A percentile compares a stretch with the other conserved stretches of the same genome.
Evolutionary conservation across 2,329 filamentous ascomycete genomes (phyloP).

Genomic region (Epichloe uncinata): DNA sequence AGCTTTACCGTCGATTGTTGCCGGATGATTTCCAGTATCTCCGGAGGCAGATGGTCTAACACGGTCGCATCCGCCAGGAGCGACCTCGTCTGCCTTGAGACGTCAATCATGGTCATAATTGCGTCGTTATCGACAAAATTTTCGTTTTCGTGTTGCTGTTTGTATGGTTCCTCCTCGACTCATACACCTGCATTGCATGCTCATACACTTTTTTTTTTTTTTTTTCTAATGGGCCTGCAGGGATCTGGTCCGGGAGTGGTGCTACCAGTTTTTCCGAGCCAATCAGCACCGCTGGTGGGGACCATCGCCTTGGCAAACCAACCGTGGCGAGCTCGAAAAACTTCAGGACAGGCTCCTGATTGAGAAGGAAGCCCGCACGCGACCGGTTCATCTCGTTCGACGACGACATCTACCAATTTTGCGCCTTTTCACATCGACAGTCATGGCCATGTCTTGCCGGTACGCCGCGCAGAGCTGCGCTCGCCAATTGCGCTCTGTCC

Average conservation of each 20-base stretch:
- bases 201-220: constrained; percentile 18
- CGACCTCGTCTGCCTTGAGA: constrained; percentile 40
- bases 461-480: constrained; percentile 52
- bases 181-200: neutral
- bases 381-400: constrained; percentile 4
- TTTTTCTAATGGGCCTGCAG: constrained; percentile 20
- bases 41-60: constrained; percentile 50
- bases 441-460: constrained; percentile 51
- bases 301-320: constrained; percentile 6
- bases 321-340: constrained; percentile 26
- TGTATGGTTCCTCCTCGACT: neutral
- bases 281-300: constrained; percentile 14
- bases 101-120: constrained; percentile 42
- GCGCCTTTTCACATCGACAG: constrained; percentile 18
- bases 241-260: constrained; percentile 17
- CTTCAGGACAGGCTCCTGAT: constrained; percentile 20
- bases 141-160: constrained; percentile 15
- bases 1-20: constrained; percentile 50
- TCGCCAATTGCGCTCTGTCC: constrained; percentile 42
- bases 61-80: constrained; percentile 40
- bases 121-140: constrained; percentile 17
- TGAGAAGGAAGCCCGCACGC: constrained; percentile 11
- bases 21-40: constrained; percentile 55
- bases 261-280: constrained; percentile 23
- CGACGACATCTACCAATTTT: constrained; percentile 1